Conservation (phyloP, 768 basidiomycete species). For the Coprinellus aureogranulatus region DNA sequence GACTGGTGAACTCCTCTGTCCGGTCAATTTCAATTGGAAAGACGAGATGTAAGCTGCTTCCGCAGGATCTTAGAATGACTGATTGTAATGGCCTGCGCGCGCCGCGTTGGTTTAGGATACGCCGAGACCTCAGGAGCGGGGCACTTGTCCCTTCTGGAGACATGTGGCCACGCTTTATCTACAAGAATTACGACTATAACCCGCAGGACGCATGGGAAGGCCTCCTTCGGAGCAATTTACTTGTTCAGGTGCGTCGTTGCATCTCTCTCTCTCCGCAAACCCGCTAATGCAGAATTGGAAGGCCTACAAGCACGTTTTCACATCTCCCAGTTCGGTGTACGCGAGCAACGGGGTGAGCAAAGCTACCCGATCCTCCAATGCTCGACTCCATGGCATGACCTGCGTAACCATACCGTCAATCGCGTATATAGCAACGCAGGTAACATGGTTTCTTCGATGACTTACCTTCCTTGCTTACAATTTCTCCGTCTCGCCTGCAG, state of each 20-base stretch:
- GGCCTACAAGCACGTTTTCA: conserved; percentile 7
- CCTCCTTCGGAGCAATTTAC: background rate
- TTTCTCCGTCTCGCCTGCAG: background rate
- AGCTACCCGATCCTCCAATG: conserved; percentile 1
- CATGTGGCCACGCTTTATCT: too few species aligned
- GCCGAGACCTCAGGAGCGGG: background rate
- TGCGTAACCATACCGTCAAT: background rate
- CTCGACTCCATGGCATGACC: background rate
- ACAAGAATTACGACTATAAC: background rate
- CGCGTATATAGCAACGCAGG: conserved; percentile 6
- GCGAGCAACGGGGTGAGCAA: background rate
- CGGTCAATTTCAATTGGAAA: too few species aligned
- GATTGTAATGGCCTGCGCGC: too few species aligned
- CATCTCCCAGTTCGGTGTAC: conserved; percentile 3
- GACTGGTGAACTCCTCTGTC: too few species aligned
- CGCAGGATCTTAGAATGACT: too few species aligned
- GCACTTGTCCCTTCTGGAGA: background rate
- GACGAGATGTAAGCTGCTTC: too few species aligned
- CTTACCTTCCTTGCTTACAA: background rate
- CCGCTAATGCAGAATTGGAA: background rate
- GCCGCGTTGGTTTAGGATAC: too few species aligned
- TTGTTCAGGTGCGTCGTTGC: background rate
- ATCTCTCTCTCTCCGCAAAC: background rate
- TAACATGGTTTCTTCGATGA: background rate
- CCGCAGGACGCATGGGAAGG: background rate